phyloP scores from a whole-genome alignment of 257 asterid species.

The Lantana camara region DNA sequence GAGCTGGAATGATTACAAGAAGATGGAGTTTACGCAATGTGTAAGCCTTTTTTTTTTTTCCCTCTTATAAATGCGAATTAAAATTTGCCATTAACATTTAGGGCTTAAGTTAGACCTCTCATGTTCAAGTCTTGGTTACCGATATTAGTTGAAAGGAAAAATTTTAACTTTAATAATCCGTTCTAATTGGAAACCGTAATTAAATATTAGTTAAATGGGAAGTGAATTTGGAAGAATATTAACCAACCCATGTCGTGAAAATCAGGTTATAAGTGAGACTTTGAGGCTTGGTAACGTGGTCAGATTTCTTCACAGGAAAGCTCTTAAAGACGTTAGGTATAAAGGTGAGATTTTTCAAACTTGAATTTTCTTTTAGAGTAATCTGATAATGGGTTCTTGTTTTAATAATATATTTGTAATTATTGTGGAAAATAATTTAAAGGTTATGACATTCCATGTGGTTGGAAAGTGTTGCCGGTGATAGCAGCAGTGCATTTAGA shows the following conservation, averaged over 20 bases:
- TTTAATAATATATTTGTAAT: background rate
- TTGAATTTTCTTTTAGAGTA: background rate
- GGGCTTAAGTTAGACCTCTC: too few species aligned
- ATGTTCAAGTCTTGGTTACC: too few species aligned
- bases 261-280: slow-evolving; percentile 81
- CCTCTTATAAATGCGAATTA: too few species aligned
- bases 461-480: slow-evolving; percentile 98
- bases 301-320: slow-evolving; percentile 89
- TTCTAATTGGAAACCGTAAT: too few species aligned
- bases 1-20: slow-evolving; percentile 90
- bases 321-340: slow-evolving; percentile 77
- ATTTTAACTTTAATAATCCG: background rate
- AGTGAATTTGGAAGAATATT: background rate
- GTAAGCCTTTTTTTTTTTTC: slow-evolving; percentile 41
- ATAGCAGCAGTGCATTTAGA: slow-evolving; percentile 97
- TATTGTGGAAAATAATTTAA: slow-evolving; percentile 24
- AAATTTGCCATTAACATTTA: too few species aligned
- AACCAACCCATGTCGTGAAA: background rate
- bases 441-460: slow-evolving; percentile 99
- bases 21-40: slow-evolving; percentile 94
- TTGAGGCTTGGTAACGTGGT: slow-evolving; percentile 91
- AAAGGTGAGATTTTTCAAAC: slow-evolving; percentile 45
- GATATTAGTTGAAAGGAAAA: too few species aligned
- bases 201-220: background rate
- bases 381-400: slow-evolving; percentile 3